Base-by-base conservation (phyloP, 768 basidiomycete species). In the Arthromyces matolae region DNA sequence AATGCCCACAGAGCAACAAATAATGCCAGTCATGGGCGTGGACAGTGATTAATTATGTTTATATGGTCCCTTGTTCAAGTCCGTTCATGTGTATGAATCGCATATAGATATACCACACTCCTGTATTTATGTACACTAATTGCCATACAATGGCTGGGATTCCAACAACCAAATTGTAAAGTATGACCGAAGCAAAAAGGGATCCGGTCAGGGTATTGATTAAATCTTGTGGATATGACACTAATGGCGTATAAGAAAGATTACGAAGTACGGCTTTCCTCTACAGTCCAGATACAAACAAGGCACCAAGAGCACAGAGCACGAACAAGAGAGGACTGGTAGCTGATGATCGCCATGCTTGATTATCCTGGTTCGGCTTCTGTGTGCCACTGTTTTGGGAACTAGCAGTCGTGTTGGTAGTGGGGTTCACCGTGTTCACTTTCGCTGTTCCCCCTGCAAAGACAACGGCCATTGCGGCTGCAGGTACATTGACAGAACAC, bases 381-480 rank as follows among this genome's bases (percentile, higher is more conserved):
- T 33, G 32, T 13, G 14, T 33, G 13, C 32, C 32, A 10, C 14
- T 18, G 27, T 4, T 29, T 27, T 16, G 18, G 14, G 42, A 5
- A 18, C 24, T n/a, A 27, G 8, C 33, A 27, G n/a, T 36, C 34
- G 23, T 9, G 24, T n/a, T 3, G 5, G 38, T 20, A 6, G n/a
- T 9, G 3, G 37, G 33, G 27, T 40, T 48, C 27, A 19, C 37
- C n/a, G 46, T 43, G 32, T 42, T 45, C 5, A 9, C 36, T 18
- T 3, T 4, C 13, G 32, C 13, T 33, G 32, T 33, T 19, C 56
- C 51, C 51, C 46, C 55, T 4, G 54, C 62, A 40, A 76, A 75
- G 16, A 80, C 70, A 16, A 80, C 68, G 1, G 78, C 72, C 42
- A 78, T 51, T n/a, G 71, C 75, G 10, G 77, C 72, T 10, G 71